Evolutionary conservation across 2,329 filamentous ascomycete genomes (phyloP).

Genomic region (Clonostachys rosea): DNA sequence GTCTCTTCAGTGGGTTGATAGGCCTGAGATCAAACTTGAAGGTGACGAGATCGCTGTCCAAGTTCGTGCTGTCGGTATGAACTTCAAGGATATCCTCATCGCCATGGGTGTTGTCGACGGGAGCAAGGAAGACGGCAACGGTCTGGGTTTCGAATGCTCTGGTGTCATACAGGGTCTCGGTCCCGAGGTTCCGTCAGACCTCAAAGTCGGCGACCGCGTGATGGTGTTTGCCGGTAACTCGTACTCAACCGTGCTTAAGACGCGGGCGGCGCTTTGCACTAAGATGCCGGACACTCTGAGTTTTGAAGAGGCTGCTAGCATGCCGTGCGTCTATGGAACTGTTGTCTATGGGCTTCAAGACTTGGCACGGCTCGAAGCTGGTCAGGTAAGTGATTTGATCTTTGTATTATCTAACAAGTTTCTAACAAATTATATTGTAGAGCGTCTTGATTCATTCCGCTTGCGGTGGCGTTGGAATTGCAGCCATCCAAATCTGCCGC

Average conservation of each 20-base stretch:
- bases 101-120: background rate
- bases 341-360: conserved; percentile 9
- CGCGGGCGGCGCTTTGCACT: background rate
- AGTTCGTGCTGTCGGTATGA: conserved; percentile 18
- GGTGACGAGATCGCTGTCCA: conserved; percentile 20
- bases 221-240: too few species aligned
- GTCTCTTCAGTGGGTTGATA: background rate
- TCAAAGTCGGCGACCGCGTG: too few species aligned
- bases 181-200: too few species aligned
- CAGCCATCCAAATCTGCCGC: conserved; percentile 17
- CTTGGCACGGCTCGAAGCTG: too few species aligned
- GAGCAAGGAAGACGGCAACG: background rate
- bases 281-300: conserved; percentile 22
- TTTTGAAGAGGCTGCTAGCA: conserved; percentile 23
- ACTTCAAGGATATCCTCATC: conserved; percentile 11
- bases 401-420: background rate
- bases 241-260: too few species aligned
- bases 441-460: conserved; percentile 23
- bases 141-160: too few species aligned
- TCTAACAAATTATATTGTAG: conserved; percentile 2
- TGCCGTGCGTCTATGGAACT: conserved; percentile 23
- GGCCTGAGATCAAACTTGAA: background rate
- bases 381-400: background rate
- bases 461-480: conserved; percentile 21
- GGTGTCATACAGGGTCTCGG: too few species aligned